Conservation (phyloP, 176 grass and related monocot genomes). For the Phoenix dactylifera region DNA sequence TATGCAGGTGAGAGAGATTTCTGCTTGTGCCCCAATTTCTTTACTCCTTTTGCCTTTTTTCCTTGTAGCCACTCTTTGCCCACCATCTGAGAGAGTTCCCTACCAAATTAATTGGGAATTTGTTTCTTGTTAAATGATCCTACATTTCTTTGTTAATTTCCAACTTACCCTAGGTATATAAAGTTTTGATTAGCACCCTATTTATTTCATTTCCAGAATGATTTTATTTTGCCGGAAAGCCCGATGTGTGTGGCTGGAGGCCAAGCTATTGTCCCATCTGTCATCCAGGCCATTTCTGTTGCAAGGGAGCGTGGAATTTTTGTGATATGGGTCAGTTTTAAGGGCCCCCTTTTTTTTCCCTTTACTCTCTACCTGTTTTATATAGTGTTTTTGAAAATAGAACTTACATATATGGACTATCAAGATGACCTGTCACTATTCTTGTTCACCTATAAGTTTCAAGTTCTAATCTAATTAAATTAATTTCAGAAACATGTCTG, state of each 20-base stretch:
- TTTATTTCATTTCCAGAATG: constrained; percentile 1
- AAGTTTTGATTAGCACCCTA: neutral
- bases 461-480: too few species aligned
- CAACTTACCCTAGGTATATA: neutral
- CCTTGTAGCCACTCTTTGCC: too few species aligned
- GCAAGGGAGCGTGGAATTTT: constrained; percentile 3
- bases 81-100: neutral
- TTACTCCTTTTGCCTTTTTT: too few species aligned
- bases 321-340: constrained; percentile 14
- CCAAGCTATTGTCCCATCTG: neutral
- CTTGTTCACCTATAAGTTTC: too few species aligned
- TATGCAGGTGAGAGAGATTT: neutral
- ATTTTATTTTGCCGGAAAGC: constrained; percentile 2
- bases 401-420: too few species aligned
- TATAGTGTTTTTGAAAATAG: too few species aligned
- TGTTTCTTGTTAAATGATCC: too few species aligned
- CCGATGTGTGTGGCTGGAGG: neutral
- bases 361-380: too few species aligned
- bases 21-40: too few species aligned
- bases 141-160: too few species aligned
- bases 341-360: neutral
- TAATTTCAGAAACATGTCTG: too few species aligned
- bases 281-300: neutral
- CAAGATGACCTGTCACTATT: too few species aligned
- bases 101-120: neutral